Evolutionary conservation across 805 yeast genomes (phyloP), one percentile per base, ranked within the genome.

Genomic region (Torulaspora franciscae): DNA sequence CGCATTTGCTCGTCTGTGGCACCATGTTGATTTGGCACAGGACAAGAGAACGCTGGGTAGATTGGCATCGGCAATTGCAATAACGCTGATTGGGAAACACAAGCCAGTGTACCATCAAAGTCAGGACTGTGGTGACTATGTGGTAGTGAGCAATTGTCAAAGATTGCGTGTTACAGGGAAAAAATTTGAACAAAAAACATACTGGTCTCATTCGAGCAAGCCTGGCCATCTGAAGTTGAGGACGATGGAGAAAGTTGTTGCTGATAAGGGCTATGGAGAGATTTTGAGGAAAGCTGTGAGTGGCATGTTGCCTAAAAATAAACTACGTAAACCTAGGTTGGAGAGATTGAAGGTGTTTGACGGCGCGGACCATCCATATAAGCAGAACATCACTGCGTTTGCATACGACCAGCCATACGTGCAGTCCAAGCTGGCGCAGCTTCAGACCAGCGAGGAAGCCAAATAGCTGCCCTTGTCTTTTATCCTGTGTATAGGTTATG

Each of bases 291-390:
- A 84, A 56, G 98, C 99, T 1, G 99, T 93, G 5, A 82, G 87
- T 51, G 95, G 95, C 45, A 93, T 93, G 99, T 74, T 93, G 45
- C 99, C 99, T 34, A 90, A 87, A 70, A 91, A 93, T 66, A 81
- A 81, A 58, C 76, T 83, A 51, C 79, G 98, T 65, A 77, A 82
- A 57, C 69, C 72, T 10, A 80, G 99, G 64, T 66, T 93, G 59
- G 91, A 80, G 23, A 79, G 99, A 62, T 73, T 93, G 49, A 89
- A 87, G 67, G 80, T 87, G 0, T 85, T 77, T 64, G 98, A 95
- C 56, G 96, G 91, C 24, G 79, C 87, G 46, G 85, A 85, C 46
- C 85, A 86, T 62, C 97, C 96, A 19, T 93, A 87, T 65, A 79
- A 79, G 51, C 76, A 81, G 53, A 93, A 93, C 61, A 73, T 91